Conservation (phyloP, 306 rosid genomes). For the Calophaca sinica region DNA sequence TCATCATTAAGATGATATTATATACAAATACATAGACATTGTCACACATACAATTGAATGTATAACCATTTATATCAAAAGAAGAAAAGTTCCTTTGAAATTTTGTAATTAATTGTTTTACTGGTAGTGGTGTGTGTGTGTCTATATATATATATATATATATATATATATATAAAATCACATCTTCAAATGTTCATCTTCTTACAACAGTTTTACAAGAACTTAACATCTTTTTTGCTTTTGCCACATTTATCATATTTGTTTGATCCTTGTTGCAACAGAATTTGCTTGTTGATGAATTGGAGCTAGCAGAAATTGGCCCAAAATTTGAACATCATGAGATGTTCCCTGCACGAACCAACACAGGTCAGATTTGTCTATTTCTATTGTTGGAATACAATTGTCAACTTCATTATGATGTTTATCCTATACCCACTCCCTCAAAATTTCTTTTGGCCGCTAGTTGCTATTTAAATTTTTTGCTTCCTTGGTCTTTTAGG, state of each 20-base stretch:
- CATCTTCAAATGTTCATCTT: slow-evolving; percentile 6
- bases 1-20: slow-evolving; percentile 20
- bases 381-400: slow-evolving; percentile 26
- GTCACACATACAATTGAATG: slow-evolving; percentile 24
- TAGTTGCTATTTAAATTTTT: not conserved
- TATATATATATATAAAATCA: not conserved
- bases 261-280: slow-evolving; percentile 54
- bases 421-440: not conserved
- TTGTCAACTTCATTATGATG: slow-evolving; percentile 17
- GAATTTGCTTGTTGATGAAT: slow-evolving; percentile 82
- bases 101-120: not conserved
- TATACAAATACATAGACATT: not conserved
- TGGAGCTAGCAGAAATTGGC: slow-evolving; percentile 86
- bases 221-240: slow-evolving; percentile 17
- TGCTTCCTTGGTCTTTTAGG: not conserved
- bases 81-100: slow-evolving; percentile 17
- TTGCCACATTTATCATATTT: slow-evolving; percentile 17
- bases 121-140: not conserved
- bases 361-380: slow-evolving; percentile 71
- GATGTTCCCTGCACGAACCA: slow-evolving; percentile 93
- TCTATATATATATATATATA: no score
- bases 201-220: not conserved
- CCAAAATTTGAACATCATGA: slow-evolving; percentile 89
- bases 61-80: slow-evolving; percentile 31
- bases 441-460: not conserved